Conservation (phyloP, 2,329 filamentous ascomycete genomes). For the Aspergillus proliferans region DNA sequence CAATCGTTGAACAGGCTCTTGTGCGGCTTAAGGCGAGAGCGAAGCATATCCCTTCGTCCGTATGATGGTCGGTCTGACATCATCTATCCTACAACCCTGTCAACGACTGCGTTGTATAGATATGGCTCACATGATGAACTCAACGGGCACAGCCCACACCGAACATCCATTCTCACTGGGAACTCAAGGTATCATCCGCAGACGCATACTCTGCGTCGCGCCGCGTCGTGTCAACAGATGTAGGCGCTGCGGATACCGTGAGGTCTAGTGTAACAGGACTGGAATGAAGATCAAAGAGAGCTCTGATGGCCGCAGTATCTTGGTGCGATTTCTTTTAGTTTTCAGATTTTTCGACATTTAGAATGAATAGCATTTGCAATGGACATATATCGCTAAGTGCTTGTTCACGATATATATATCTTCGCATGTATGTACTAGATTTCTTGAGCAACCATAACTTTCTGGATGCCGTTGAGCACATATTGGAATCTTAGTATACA, state of each 20-base stretch:
- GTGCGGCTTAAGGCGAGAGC: constrained; percentile 31
- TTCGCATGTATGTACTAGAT: no score
- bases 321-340: no score
- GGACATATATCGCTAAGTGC: no score
- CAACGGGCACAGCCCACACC: constrained; percentile 19
- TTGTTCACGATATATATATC: no score
- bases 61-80: background rate
- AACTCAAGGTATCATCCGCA: background rate
- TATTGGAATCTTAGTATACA: no score
- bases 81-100: background rate
- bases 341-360: no score
- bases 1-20: constrained; percentile 38
- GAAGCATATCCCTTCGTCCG: constrained; percentile 11
- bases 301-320: constrained; percentile 28
- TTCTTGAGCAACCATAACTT: no score
- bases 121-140: constrained; percentile 29
- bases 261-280: constrained; percentile 5
- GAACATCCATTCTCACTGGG: constrained; percentile 7
- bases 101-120: background rate
- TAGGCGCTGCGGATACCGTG: constrained; percentile 19
- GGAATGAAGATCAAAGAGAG: constrained; percentile 37
- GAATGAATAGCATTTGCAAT: no score
- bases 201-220: constrained; percentile 28
- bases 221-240: constrained; percentile 12
- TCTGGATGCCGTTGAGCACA: no score